Conservation (phyloP, 305 asterid species). For the Solanum hybrid region DNA sequence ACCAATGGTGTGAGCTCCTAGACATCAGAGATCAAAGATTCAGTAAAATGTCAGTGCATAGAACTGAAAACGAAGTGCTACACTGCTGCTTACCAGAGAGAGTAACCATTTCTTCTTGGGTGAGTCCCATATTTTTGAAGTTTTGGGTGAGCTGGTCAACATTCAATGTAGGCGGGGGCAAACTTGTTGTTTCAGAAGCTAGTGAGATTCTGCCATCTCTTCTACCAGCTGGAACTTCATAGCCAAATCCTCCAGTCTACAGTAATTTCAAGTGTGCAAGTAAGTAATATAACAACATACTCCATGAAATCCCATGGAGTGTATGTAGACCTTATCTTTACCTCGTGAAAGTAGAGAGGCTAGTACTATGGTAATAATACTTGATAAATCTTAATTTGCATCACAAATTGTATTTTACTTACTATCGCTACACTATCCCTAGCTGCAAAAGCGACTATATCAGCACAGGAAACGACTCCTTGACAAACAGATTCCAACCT, state of each 20-base stretch:
- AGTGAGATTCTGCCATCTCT: conserved; percentile 60
- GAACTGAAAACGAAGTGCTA: neutral
- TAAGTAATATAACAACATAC: neutral
- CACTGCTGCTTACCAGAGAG: conserved; percentile 47
- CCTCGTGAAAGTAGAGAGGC: neutral
- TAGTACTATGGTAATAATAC: neutral
- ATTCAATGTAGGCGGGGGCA: conserved; percentile 42
- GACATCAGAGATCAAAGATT: neutral
- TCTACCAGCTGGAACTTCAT: conserved; percentile 67
- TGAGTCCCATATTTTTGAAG: conserved; percentile 50
- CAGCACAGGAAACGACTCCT: conserved; percentile 68
- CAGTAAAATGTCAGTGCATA: neutral
- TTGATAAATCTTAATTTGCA: neutral
- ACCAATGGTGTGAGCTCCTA: conserved; percentile 66
- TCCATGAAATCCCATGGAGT: neutral
- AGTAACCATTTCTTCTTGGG: conserved; percentile 80
- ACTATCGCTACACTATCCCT: conserved; percentile 70
- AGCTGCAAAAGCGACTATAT: conserved; percentile 75
- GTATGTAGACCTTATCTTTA: neutral
- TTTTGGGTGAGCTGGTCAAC: conserved; percentile 43
- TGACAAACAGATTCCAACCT: conserved; percentile 43
- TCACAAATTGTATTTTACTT: neutral
- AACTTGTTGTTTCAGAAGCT: conserved; percentile 30
- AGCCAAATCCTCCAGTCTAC: conserved; percentile 56
- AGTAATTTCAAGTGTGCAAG: neutral